Evolutionary conservation across 2,329 filamentous ascomycete species (phyloP).

Genomic region (Fusarium sp.): DNA sequence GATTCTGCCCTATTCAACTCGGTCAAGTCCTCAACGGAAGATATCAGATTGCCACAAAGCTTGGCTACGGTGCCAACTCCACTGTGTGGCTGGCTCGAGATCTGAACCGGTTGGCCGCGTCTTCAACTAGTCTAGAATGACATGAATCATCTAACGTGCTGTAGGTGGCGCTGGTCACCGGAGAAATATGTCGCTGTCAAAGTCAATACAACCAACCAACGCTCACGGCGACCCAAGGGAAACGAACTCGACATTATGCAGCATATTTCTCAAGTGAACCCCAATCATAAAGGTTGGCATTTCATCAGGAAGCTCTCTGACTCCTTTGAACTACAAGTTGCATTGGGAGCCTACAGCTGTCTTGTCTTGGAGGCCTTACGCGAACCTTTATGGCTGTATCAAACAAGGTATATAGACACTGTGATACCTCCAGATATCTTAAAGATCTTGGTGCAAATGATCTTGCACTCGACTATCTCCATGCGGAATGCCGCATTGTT

Average conservation of each 20-base stretch:
- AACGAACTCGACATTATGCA: slow-evolving; percentile 28
- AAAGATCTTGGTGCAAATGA: slow-evolving; percentile 39
- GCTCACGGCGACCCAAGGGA: neutral
- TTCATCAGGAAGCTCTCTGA: slow-evolving; percentile 32
- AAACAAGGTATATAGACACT: slow-evolving; percentile 23
- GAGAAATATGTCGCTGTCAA: slow-evolving; percentile 38
- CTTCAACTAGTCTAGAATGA: neutral
- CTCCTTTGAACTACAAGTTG: slow-evolving; percentile 25
- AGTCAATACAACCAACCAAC: slow-evolving; percentile 11
- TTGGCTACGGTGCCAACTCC: slow-evolving; percentile 34
- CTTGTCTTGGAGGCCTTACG: slow-evolving; percentile 35
- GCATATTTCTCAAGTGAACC: slow-evolving; percentile 24
- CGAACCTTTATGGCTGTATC: slow-evolving; percentile 40
- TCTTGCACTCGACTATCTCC: slow-evolving; percentile 38
- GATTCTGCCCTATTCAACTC: slow-evolving; percentile 23
- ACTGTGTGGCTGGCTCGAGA: slow-evolving; percentile 37
- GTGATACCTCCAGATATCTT: slow-evolving; percentile 33
- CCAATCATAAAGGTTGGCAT: slow-evolving; percentile 27
- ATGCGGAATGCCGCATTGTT: slow-evolving; percentile 37
- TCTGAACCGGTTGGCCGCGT: slow-evolving; percentile 8
- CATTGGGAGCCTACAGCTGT: slow-evolving; percentile 16
- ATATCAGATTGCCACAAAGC: slow-evolving; percentile 36
- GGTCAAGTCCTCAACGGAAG: slow-evolving; percentile 26
- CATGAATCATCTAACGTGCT: neutral
- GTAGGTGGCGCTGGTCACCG: slow-evolving; percentile 34